Base-by-base conservation (phyloP, 2,329 filamentous ascomycete species). In the Shiraia sp. region DNA sequence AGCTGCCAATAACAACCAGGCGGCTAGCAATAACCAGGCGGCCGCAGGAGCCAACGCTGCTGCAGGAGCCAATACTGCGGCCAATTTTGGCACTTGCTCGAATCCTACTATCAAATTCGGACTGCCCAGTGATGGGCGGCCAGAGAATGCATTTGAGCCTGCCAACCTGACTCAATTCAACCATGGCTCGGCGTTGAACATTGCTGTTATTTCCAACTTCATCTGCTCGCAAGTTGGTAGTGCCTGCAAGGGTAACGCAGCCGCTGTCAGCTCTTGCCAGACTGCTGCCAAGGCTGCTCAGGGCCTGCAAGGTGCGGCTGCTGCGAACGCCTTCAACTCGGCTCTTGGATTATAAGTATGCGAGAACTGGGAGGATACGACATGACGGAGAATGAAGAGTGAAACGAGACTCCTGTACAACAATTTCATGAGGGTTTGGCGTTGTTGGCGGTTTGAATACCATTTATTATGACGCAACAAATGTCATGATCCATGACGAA, bases 141-240 rank as follows among this genome's bases (percentile, higher is more conserved):
- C 27, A 29, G 15, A 7, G 15, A 29, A 14, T 23, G 66, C 71
- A 10, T 78, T 77, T 47, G 65, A 72, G 51, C 67, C 75, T 26
- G 60, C 58, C 8, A 70, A 77, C 59, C 54, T 69, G 55, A 40
- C 49, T 24, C 62, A 57, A 57, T 81, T 80, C 68, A 72, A 69
- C 61, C 79, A 81, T 63, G 77, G 77, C 38, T 78, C 75, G 3
- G 78, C 77, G 6, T 59, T 72, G 28, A 72, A 72, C 55, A 76
- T 78, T 54, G 67, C 58, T 29, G 65, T 78, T 53, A 74, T 79
- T 50, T 66, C 75, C 10, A 51, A 66, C 32, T 79, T 79, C 54
- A 75, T 77, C 59, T 77, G 74, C 61, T 57, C 66, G 28, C 73
- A 74, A 40, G 59, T 77, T 14, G 42, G 56, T 23, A 68, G 47